phyloP scores from a whole-genome alignment of 2,329 filamentous ascomycete genomes.

The Botryotinia globosa region DNA sequence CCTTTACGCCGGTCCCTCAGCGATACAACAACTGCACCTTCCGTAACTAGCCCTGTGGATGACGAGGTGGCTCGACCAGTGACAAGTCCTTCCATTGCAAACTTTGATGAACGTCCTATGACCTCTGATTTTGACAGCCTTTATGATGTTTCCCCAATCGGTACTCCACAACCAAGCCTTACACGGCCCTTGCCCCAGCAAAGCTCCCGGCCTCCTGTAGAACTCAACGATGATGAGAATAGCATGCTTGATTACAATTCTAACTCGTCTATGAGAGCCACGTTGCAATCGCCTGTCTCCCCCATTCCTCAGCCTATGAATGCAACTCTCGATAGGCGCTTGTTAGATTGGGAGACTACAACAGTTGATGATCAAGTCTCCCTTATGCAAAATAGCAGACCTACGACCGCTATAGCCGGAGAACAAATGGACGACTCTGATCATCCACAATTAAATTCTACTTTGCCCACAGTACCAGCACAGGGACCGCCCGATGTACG shows the following conservation, averaged over 20 bases:
- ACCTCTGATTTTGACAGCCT: conserved; percentile 34
- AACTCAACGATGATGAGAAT: conserved; percentile 19
- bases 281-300: conserved; percentile 29
- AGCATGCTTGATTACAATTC: conserved; percentile 16
- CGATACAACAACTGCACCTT: conserved; percentile 39
- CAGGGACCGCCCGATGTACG: background rate
- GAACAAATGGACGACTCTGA: background rate
- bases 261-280: conserved; percentile 27
- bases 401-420: conserved; percentile 4
- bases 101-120: conserved; percentile 8
- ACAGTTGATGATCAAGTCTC: conserved; percentile 17
- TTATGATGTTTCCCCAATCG: conserved; percentile 39
- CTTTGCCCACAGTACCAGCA: background rate
- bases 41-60: conserved; percentile 28
- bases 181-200: conserved; percentile 21
- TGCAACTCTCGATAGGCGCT: conserved; percentile 20
- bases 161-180: conserved; percentile 31
- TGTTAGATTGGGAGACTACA: conserved; percentile 26
- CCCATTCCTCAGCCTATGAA: conserved; percentile 30
- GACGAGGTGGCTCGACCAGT: conserved; percentile 36
- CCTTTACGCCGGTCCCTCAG: conserved; percentile 41
- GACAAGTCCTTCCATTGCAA: conserved; percentile 36
- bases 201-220: conserved; percentile 33
- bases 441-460: background rate
- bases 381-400: conserved; percentile 18